Base-by-base conservation (phyloP, 805 yeast species). In the Nakazawaea ambrosiae region DNA sequence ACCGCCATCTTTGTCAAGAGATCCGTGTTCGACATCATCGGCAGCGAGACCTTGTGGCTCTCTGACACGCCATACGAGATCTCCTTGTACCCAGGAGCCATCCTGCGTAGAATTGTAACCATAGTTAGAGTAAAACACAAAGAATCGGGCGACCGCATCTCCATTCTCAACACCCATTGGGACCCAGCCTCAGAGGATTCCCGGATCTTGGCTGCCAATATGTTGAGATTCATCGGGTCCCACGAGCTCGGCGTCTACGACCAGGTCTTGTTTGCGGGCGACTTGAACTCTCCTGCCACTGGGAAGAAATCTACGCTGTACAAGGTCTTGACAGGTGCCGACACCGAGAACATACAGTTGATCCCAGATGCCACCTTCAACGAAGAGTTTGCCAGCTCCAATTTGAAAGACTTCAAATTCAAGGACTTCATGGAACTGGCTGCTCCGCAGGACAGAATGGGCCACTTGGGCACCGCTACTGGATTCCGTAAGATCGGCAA, bases 51-150 rank as follows among this genome's bases (percentile, higher is more conserved):
- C 8, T 61, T 61, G 37, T 75, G 81, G 81, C 54, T 75, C 11
- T 66, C 76, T 43, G 60, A 63, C 14, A 73, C 78, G 3, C 81
- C 81, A 1, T 66, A 63, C 31, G 54, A 48, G n/a, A 78, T 81
- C 1, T 66, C 75, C 12, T 59, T 54, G 27, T 59, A 50, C 25
- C 56, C 60, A 33, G 68, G 63, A 28, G 70, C 73, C 15, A 63
- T 63, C 2, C 57, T 65, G 6, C 52, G 45, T 24, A 54, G 75
- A 44, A 51, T 63, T 11, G 63, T 64, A 20, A 66, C 72, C 0
- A 51, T 65, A 14, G 61, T 61, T 5, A 55, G 57, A 12, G 18
- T 31, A 36, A 41, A 40, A 39, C 42, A 29, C 15, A 46, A 35
- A 40, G 39, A 15, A 25, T 37, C 23, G 31, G 49, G 27, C 45